Conservation (phyloP, 2,329 filamentous ascomycete species). For the Penicillium polonicum region DNA sequence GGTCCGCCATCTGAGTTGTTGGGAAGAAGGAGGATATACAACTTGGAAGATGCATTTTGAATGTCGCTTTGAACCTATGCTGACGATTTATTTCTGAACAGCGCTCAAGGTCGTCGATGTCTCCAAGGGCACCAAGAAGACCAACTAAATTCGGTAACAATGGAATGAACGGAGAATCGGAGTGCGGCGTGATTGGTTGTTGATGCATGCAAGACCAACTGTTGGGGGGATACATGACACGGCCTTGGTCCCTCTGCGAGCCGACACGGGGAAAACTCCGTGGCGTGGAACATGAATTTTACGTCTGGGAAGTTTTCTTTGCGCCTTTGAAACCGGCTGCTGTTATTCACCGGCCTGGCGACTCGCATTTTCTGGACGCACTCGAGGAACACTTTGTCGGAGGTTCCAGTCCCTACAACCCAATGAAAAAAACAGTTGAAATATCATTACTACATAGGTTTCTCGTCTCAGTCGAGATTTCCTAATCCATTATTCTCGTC, state of each 20-base stretch:
- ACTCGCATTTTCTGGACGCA: conserved; percentile 35
- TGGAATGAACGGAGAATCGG: conserved; percentile 29
- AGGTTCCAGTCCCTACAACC: conserved; percentile 34
- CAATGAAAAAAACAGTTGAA: conserved; percentile 44
- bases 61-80: conserved; percentile 5
- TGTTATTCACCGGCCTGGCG: conserved; percentile 26
- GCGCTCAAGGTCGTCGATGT: conserved; percentile 48
- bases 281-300: conserved; percentile 10
- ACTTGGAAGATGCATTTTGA: background rate
- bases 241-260: conserved; percentile 33
- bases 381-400: conserved; percentile 31
- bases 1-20: background rate
- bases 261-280: conserved; percentile 29
- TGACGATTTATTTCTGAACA: conserved; percentile 28
- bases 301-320: conserved; percentile 22
- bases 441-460: conserved; percentile 24
- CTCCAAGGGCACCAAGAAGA: conserved; percentile 49
- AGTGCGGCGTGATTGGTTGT: conserved; percentile 28
- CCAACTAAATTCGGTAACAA: conserved; percentile 39
- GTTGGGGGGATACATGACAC: conserved; percentile 28
- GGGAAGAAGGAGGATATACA: background rate
- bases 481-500: conserved; percentile 7
- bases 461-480: conserved; percentile 13
- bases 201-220: conserved; percentile 30
- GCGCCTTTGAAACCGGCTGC: conserved; percentile 29